Conservation (phyloP, 2,329 filamentous ascomycete species). For the Ramichloridium luteum region DNA sequence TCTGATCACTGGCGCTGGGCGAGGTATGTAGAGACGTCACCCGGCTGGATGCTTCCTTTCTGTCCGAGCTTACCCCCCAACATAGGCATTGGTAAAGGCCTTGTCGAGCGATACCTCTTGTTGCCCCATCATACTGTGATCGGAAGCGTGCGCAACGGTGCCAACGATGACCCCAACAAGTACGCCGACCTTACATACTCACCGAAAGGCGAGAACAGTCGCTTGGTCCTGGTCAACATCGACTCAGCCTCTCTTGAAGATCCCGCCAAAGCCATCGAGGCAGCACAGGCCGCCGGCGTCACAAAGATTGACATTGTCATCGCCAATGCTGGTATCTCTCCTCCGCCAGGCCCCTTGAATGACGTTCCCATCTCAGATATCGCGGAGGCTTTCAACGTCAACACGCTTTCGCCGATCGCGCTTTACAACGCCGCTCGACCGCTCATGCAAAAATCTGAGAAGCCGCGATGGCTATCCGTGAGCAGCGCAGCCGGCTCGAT, state of each 20-base stretch:
- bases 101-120: neutral
- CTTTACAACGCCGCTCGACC: neutral
- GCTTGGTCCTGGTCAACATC: neutral
- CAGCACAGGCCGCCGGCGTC: neutral
- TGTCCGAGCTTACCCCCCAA: neutral
- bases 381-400: neutral
- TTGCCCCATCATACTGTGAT: neutral
- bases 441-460: neutral
- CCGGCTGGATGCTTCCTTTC: neutral
- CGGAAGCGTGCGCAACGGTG: neutral
- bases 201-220: neutral
- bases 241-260: neutral
- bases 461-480: neutral
- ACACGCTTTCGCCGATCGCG: neutral
- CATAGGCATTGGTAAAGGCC: neutral
- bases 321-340: conserved; percentile 11
- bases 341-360: neutral
- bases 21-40: neutral
- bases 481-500: neutral
- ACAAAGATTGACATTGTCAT: conserved; percentile 11
- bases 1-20: conserved; percentile 1
- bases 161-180: neutral
- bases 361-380: conserved; percentile 1
- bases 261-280: neutral
- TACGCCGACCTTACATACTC: neutral